A percentile compares a stretch with the other conserved stretches of the same genome.
Conservation (phyloP, 805 yeast genomes). For the Candida nitratophila region DNA sequence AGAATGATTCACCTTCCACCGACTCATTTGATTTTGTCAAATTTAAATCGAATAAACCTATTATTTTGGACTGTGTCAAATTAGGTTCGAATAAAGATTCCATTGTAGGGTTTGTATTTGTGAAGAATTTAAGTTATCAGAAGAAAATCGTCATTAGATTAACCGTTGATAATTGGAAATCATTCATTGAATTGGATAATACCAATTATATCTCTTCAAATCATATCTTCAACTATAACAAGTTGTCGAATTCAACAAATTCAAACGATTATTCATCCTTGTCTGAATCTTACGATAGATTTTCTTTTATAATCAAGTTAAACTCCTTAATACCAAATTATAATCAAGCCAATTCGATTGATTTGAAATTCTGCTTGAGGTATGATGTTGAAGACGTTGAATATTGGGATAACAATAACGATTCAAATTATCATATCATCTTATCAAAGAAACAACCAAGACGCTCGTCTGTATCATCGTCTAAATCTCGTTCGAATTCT, state of each 20-base stretch:
- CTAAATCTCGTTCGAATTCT: background rate
- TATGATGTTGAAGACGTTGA: slow-evolving; percentile 25
- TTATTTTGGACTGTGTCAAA: slow-evolving; percentile 29
- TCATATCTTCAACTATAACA: slow-evolving; percentile 34
- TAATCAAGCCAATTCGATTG: slow-evolving; percentile 16
- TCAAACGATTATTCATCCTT: slow-evolving; percentile 4
- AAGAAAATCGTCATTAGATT: slow-evolving; percentile 37
- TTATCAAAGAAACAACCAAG: slow-evolving; percentile 18
- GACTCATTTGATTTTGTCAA: slow-evolving; percentile 23
- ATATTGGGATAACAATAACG: slow-evolving; percentile 35
- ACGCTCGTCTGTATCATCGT: too few species aligned
- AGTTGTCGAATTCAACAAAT: background rate
- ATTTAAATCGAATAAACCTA: slow-evolving; percentile 20
- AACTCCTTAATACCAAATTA: slow-evolving; percentile 16
- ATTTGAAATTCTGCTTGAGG: slow-evolving; percentile 32
- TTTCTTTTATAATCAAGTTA: slow-evolving; percentile 43
- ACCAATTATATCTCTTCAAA: slow-evolving; percentile 30
- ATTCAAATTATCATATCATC: slow-evolving; percentile 29
- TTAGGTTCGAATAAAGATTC: slow-evolving; percentile 35
- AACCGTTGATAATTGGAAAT: slow-evolving; percentile 42
- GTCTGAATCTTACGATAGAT: slow-evolving; percentile 27
- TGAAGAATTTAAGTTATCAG: slow-evolving; percentile 30
- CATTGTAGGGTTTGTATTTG: slow-evolving; percentile 33
- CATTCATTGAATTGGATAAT: slow-evolving; percentile 22
- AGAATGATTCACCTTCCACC: slow-evolving; percentile 25